phyloP scores from a whole-genome alignment of 1,139 yeast genomes.

The Candida sp. region DNA sequence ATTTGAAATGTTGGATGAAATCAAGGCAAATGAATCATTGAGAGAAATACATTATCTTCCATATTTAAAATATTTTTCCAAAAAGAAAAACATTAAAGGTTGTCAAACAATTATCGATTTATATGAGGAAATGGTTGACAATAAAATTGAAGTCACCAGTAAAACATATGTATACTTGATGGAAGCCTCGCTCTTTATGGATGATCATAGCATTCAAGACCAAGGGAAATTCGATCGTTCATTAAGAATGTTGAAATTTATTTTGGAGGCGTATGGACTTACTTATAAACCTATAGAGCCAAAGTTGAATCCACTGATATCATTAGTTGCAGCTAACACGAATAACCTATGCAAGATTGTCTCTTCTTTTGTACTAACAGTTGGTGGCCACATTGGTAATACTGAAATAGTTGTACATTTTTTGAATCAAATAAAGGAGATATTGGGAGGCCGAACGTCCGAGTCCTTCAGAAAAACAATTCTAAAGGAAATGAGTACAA shows the following conservation, averaged over 20 bases:
- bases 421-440: constrained; percentile 22
- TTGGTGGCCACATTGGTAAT: constrained; percentile 14
- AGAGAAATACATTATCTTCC: constrained; percentile 28
- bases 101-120: constrained; percentile 27
- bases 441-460: constrained; percentile 20
- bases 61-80: constrained; percentile 21
- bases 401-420: constrained; percentile 24
- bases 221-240: constrained; percentile 23
- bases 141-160: constrained; percentile 27
- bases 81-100: constrained; percentile 20
- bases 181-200: constrained; percentile 38
- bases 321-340: constrained; percentile 12
- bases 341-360: constrained; percentile 22
- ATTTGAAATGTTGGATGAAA: constrained; percentile 9
- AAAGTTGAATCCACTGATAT: constrained; percentile 8
- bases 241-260: constrained; percentile 25
- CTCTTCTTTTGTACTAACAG: constrained; percentile 18
- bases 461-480: constrained; percentile 22
- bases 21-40: constrained; percentile 13
- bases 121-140: constrained; percentile 38
- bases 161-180: constrained; percentile 38
- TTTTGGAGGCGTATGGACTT: constrained; percentile 32
- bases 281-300: constrained; percentile 9
- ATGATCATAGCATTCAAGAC: constrained; percentile 16
- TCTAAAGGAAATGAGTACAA: constrained; percentile 24